Evolutionary conservation across 2,329 filamentous ascomycete genomes (phyloP).

Genomic region (Phyllosticta ampelicida): DNA sequence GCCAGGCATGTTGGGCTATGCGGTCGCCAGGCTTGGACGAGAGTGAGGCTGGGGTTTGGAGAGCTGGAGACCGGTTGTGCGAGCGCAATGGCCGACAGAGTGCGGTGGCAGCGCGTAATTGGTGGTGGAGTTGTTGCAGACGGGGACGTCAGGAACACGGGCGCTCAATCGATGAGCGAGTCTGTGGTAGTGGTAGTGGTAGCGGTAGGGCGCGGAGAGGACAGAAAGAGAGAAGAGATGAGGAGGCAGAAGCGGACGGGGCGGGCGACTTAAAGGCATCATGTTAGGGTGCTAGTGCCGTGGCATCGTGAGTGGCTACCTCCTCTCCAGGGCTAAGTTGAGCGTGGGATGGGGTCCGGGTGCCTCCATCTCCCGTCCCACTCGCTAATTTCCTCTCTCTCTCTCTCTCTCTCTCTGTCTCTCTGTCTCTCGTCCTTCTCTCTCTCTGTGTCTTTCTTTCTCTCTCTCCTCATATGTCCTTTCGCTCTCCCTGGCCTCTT

Average conservation of each 20-base stretch:
- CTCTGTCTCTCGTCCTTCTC: too few species aligned
- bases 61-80: not conserved
- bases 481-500: not conserved
- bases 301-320: not conserved
- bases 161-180: not conserved
- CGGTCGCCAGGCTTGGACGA: not conserved
- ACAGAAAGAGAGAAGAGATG: slow-evolving; percentile 8
- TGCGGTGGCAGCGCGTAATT: not conserved
- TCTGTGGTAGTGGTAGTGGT: slow-evolving; percentile 13
- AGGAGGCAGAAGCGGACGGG: not conserved
- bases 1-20: slow-evolving; percentile 3
- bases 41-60: not conserved
- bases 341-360: too few species aligned
- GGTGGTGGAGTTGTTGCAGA: not conserved
- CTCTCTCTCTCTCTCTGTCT: too few species aligned
- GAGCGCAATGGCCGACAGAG: not conserved
- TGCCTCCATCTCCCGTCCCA: too few species aligned
- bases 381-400: too few species aligned
- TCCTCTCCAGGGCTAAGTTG: too few species aligned
- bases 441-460: too few species aligned
- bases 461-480: too few species aligned
- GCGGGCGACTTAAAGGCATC: slow-evolving; percentile 31
- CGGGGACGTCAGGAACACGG: not conserved
- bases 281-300: not conserved
- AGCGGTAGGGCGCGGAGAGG: slow-evolving; percentile 13